These are phyloP conservation scores for Volvariella surrecta DNA, from an alignment of 1,284 basidiomycete genomes.

Conservation along the genomic window DNA sequence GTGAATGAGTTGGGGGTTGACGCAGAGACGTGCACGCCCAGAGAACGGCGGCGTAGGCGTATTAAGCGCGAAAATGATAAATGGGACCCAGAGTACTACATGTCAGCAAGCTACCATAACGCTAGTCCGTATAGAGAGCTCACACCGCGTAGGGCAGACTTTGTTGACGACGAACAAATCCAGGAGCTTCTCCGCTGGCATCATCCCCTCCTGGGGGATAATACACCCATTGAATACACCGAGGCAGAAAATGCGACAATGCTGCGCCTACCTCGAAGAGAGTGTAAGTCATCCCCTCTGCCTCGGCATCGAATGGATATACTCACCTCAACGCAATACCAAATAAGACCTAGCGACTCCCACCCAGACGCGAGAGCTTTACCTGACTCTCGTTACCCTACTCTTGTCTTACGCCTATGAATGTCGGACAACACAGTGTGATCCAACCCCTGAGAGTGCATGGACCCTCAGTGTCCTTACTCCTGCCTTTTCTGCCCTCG, in stretches of 20 bases:
- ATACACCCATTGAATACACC: conserved; percentile 42
- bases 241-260: conserved; percentile 63
- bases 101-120: conserved; percentile 34
- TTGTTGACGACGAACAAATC: conserved; percentile 64
- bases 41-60: conserved; percentile 41
- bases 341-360: conserved; percentile 59
- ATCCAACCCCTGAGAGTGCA: conserved; percentile 74
- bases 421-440: conserved; percentile 60
- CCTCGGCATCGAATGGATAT: background rate
- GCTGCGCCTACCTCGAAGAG: conserved; percentile 64
- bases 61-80: conserved; percentile 58
- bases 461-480: conserved; percentile 70
- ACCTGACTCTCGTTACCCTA: conserved; percentile 58
- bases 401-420: conserved; percentile 75
- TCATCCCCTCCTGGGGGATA: conserved; percentile 35
- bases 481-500: conserved; percentile 70
- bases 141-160: conserved; percentile 57
- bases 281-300: conserved; percentile 43
- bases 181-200: conserved; percentile 57
- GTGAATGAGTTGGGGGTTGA: conserved; percentile 67
- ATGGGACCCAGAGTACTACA: conserved; percentile 77
- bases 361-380: conserved; percentile 47
- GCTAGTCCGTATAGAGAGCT: conserved; percentile 5
- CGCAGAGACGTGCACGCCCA: conserved; percentile 38
- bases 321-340: conserved; percentile 3